Evolutionary conservation across 345 rosid genomes (phyloP).

Genomic region (Aurinia saxatilis): DNA sequence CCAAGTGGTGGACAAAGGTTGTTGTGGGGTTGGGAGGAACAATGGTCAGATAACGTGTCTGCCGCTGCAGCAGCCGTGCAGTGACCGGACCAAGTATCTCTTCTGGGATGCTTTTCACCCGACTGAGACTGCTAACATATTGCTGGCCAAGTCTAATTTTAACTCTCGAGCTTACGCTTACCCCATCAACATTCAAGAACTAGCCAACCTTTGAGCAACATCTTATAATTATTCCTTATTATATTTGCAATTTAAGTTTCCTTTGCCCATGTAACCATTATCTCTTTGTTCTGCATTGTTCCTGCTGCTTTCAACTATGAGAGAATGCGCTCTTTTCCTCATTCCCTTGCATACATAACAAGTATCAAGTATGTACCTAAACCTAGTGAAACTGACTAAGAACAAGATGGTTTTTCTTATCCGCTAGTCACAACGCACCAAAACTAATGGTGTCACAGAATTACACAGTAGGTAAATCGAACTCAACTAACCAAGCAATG

Average conservation of each 20-base stretch:
- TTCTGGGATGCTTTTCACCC: conserved; percentile 98
- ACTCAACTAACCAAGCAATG: no score
- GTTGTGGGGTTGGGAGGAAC: conserved; percentile 93
- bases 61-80: conserved; percentile 64
- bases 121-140: conserved; percentile 58
- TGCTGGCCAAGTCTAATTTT: conserved; percentile 52
- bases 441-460: no score
- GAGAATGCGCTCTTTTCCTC: no score
- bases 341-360: background rate
- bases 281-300: background rate
- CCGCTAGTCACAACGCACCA: no score
- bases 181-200: conserved; percentile 68
- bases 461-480: no score
- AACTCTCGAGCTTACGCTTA: conserved; percentile 44
- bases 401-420: no score
- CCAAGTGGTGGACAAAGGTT: conserved; percentile 77
- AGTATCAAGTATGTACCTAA: background rate
- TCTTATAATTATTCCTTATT: background rate
- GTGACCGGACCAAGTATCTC: conserved; percentile 57
- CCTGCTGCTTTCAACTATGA: background rate
- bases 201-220: conserved; percentile 38
- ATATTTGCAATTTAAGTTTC: background rate
- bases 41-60: conserved; percentile 89
- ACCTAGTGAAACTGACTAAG: no score
- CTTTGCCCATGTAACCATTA: background rate